These are phyloP conservation scores for Pythium rhizo-oryzae DNA, from an alignment of 352 stramenopile genomes.

Conservation along the genomic window DNA sequence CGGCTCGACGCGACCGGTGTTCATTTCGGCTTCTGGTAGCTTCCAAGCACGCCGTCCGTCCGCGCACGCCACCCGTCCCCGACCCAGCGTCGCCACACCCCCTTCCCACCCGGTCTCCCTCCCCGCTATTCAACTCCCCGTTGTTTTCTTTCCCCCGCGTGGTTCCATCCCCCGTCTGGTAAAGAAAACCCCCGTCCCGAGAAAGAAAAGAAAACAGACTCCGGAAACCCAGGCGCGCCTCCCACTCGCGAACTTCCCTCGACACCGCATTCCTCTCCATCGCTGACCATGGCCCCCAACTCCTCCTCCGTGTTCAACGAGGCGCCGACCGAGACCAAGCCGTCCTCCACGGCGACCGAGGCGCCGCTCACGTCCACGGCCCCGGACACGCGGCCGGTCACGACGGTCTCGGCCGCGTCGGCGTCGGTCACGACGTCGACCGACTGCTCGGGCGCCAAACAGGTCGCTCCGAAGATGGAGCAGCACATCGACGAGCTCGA, in stretches of 20 bases:
- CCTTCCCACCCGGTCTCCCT: conserved; percentile 6
- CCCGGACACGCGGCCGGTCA: conserved; percentile 31
- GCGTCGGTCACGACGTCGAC: conserved; percentile 26
- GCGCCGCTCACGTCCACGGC: conserved; percentile 35
- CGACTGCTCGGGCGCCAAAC: conserved; percentile 32
- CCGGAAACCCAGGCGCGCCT: conserved; percentile 11
- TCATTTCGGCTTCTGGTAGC: conserved; percentile 43
- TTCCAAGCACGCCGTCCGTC: conserved; percentile 26
- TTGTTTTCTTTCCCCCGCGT: conserved; percentile 25
- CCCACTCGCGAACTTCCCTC: conserved; percentile 40
- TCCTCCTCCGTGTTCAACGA: conserved; percentile 69
- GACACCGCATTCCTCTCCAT: conserved; percentile 7
- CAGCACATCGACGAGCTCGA: conserved; percentile 24
- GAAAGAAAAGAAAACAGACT: conserved; percentile 24
- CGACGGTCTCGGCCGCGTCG: conserved; percentile 28
- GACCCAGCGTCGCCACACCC: conserved; percentile 6
- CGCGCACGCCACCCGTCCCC: conserved; percentile 4
- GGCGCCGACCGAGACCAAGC: conserved; percentile 40
- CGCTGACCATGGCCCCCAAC: conserved; percentile 58
- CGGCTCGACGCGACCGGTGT: neutral
- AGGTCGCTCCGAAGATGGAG: conserved; percentile 36
- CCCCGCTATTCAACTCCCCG: neutral
- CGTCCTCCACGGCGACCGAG: conserved; percentile 43
- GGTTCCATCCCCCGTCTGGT: conserved; percentile 22
- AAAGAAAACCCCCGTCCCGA: conserved; percentile 7